phyloP scores from a whole-genome alignment of 2,329 filamentous ascomycete species.

The Colletotrichum destructivum region DNA sequence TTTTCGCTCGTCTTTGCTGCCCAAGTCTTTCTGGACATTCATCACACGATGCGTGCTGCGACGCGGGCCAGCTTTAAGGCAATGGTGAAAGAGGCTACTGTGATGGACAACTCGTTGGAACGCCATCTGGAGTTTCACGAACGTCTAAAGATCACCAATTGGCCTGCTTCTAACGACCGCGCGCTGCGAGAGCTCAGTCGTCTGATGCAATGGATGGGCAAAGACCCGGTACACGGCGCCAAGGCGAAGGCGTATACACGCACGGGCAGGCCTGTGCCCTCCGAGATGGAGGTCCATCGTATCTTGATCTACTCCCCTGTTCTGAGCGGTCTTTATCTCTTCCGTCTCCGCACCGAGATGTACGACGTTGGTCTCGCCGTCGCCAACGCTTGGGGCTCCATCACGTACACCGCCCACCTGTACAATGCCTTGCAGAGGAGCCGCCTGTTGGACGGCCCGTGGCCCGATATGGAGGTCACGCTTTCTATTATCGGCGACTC shows the following conservation, averaged over 20 bases:
- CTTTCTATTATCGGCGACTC: neutral
- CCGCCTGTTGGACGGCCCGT: neutral
- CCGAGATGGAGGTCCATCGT: neutral
- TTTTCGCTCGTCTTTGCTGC: neutral
- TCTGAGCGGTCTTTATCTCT: neutral
- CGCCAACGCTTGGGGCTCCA: neutral
- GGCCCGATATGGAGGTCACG: neutral
- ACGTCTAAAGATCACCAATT: neutral
- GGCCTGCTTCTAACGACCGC: neutral
- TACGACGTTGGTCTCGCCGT: neutral
- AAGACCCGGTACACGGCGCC: neutral
- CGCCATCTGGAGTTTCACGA: neutral
- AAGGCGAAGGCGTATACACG: neutral
- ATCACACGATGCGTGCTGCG: neutral
- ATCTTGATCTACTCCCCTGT: neutral
- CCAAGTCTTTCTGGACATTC: neutral
- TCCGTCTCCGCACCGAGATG: neutral
- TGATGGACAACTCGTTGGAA: neutral
- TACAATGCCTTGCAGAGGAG: neutral
- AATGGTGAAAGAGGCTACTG: neutral
- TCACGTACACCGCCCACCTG: neutral
- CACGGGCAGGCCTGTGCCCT: neutral
- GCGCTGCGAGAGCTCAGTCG: neutral
- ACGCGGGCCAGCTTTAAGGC: neutral
- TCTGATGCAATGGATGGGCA: neutral